A percentile compares a stretch with the other conserved stretches of the same genome.
phyloP scores from a whole-genome alignment of 1,284 basidiomycete species.

The Earliella scabrosa region DNA sequence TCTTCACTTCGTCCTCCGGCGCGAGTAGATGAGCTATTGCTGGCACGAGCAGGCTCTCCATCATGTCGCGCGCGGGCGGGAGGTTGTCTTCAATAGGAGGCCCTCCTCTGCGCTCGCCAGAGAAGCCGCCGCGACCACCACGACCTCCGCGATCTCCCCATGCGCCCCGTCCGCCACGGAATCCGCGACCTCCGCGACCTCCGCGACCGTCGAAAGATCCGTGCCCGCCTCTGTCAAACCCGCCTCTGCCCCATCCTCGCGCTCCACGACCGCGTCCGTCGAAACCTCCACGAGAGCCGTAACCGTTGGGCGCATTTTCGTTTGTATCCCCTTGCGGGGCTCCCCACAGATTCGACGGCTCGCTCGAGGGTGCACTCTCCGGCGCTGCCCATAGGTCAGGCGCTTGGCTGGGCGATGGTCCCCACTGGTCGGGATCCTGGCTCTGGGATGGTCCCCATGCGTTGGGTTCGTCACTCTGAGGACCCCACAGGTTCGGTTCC shows the following conservation, averaged over 20 bases:
- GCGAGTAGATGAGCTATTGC: slow-evolving; percentile 5
- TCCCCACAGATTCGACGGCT: no score
- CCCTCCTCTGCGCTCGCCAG: background rate
- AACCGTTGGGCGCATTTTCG: no score
- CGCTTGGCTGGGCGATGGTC: no score
- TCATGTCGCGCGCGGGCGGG: slow-evolving; percentile 18
- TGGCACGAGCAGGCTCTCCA: slow-evolving; percentile 11
- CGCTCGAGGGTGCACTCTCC: no score
- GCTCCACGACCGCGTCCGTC: background rate
- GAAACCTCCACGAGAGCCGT: background rate
- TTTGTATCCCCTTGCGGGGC: no score
- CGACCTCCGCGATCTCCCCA: background rate
- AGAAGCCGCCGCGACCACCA: background rate
- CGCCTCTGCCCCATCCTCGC: no score
- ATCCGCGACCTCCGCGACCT: no score
- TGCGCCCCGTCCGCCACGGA: background rate
- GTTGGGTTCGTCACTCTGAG: no score
- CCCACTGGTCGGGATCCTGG: no score
- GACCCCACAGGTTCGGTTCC: no score
- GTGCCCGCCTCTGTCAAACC: background rate
- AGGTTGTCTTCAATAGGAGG: slow-evolving; percentile 1
- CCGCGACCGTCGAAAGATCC: background rate
- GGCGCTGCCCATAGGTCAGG: no score
- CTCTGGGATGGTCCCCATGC: no score
- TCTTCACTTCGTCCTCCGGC: slow-evolving; percentile 1